These are phyloP conservation scores for Agaricus sinodeliciosus DNA, from an alignment of 768 basidiomycete genomes.

Conservation along the genomic window DNA sequence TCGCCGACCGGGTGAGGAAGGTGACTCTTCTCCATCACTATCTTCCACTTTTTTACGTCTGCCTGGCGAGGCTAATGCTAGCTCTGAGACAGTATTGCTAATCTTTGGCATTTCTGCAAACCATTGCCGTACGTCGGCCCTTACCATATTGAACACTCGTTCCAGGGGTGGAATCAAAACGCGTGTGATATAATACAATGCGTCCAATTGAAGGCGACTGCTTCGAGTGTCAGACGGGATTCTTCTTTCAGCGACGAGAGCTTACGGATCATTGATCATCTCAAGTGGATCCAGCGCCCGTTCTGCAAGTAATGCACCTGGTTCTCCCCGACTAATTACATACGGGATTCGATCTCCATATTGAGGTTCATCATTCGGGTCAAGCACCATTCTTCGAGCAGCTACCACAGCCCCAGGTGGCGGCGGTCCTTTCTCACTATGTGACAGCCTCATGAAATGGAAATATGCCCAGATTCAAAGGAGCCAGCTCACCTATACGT, in stretches of 20 bases:
- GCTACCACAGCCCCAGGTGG: constrained; percentile 92
- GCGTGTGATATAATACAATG: constrained; percentile 78
- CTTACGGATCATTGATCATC: constrained; percentile 21
- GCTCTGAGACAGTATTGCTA: constrained; percentile 14
- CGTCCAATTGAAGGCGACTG: constrained; percentile 75
- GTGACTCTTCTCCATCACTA: constrained; percentile 15
- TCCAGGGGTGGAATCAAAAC: constrained; percentile 88
- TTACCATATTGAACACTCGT: constrained; percentile 86
- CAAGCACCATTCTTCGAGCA: constrained; percentile 61
- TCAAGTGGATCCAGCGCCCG: constrained; percentile 24
- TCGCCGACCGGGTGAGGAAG: constrained; percentile 26
- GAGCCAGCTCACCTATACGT: constrained; percentile 66
- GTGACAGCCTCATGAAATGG: not conserved
- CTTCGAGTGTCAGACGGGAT: not conserved
- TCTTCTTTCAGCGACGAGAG: not conserved
- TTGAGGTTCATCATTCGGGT: constrained; percentile 79
- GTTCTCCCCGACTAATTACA: constrained; percentile 66
- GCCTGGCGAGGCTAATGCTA: constrained; percentile 26
- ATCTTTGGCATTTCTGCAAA: constrained; percentile 79
- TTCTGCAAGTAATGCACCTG: constrained; percentile 46
- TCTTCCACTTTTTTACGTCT: constrained; percentile 15
- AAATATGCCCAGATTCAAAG: not conserved
- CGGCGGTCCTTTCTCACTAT: constrained; percentile 76
- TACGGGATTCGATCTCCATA: constrained; percentile 95
- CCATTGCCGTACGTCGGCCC: constrained; percentile 84